phyloP scores from a whole-genome alignment of 352 stramenopile species.

The Pythium periplocum region DNA sequence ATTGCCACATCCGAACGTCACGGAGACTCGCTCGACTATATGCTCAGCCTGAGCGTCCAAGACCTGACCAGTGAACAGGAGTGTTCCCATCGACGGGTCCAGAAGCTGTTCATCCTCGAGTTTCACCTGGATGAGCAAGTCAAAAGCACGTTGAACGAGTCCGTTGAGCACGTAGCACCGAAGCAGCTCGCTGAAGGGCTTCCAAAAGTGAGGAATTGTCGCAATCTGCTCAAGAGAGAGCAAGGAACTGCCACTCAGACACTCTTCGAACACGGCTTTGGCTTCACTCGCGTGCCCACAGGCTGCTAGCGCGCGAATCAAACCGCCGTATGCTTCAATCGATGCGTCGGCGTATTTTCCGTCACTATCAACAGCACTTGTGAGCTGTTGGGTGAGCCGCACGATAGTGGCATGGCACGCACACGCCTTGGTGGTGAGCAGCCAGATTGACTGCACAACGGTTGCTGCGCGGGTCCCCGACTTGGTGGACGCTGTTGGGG shows the following conservation, averaged over 20 bases:
- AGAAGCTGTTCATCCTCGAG: conserved; percentile 36
- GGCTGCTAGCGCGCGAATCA: conserved; percentile 30
- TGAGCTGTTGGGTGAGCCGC: conserved; percentile 21
- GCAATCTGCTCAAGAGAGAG: conserved; percentile 26
- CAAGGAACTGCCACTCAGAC: conserved; percentile 22
- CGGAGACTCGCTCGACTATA: conserved; percentile 38
- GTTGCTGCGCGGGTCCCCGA: conserved; percentile 8
- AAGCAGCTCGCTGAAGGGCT: conserved; percentile 33
- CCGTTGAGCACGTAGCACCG: conserved; percentile 34
- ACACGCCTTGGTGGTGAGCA: conserved; percentile 28
- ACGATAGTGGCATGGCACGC: conserved; percentile 19
- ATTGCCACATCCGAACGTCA: conserved; percentile 41
- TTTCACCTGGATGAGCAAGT: conserved; percentile 36
- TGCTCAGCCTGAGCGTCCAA: conserved; percentile 23
- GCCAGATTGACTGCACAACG: conserved; percentile 28
- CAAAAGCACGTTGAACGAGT: conserved; percentile 39
- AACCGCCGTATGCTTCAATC: conserved; percentile 25
- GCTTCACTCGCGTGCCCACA: conserved; percentile 37
- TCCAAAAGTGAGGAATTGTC: conserved; percentile 26
- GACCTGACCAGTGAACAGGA: conserved; percentile 32
- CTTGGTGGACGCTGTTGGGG: too few species aligned
- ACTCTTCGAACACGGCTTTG: conserved; percentile 48
- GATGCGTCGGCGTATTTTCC: conserved; percentile 18
- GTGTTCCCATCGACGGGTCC: conserved; percentile 21
- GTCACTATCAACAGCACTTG: conserved; percentile 13